These are phyloP conservation scores for Remersonia thermophila DNA, from an alignment of 2,329 filamentous ascomycete genomes.

Conservation along the genomic window DNA sequence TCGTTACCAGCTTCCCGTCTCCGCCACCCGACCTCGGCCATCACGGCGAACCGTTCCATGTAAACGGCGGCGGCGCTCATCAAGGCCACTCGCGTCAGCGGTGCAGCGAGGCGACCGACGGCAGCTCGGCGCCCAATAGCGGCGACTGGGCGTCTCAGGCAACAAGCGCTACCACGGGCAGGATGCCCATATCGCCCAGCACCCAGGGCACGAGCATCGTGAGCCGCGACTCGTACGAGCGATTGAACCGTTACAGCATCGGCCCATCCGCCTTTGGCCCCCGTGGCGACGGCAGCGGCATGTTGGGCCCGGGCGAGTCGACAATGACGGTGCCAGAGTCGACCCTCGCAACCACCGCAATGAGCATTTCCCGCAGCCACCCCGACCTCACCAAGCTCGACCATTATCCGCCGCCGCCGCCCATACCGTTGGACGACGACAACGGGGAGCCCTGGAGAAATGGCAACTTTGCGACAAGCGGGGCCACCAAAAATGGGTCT, in stretches of 20 bases:
- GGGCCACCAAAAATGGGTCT: constrained; percentile 25
- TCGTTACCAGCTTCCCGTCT: constrained; percentile 32
- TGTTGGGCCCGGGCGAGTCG: constrained; percentile 27
- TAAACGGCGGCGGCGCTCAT: too few species aligned
- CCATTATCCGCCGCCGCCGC: constrained; percentile 1
- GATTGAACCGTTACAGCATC: constrained; percentile 27
- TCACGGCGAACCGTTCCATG: too few species aligned
- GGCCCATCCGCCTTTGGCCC: constrained; percentile 9
- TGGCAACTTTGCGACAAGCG: constrained; percentile 21
- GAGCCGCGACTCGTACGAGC: constrained; percentile 46
- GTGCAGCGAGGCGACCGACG: constrained; percentile 50
- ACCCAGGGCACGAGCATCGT: constrained; percentile 54
- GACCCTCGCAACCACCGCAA: constrained; percentile 14
- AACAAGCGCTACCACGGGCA: constrained; percentile 50
- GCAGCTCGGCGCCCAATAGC: constrained; percentile 40
- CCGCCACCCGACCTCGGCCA: constrained; percentile 14
- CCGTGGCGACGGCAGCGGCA: constrained; percentile 21
- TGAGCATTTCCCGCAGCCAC: constrained; percentile 16
- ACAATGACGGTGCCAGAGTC: constrained; percentile 21
- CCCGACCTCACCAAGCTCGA: constrained; percentile 5
- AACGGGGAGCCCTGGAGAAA: constrained; percentile 22
- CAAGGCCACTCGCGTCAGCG: constrained; percentile 35
- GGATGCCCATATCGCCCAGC: constrained; percentile 52
- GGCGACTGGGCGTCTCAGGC: constrained; percentile 52
- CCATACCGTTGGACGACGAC: constrained; percentile 17